These are phyloP conservation scores for Ustilago lituana DNA, from an alignment of 1,284 basidiomycete species.

Conservation along the genomic window DNA sequence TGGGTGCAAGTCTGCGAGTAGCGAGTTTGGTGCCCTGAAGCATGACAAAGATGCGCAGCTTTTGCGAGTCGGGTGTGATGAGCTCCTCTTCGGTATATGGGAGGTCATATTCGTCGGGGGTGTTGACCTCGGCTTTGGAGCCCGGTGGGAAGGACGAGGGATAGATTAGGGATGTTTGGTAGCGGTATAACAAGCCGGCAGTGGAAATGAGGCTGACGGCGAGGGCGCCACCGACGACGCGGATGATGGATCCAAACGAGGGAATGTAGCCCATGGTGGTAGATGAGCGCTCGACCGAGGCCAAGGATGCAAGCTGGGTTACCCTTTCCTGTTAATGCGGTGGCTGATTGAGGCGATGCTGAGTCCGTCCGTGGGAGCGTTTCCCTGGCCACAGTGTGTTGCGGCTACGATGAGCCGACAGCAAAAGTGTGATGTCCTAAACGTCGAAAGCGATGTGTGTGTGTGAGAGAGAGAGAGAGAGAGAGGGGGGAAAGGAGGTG, in stretches of 20 bases:
- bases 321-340: too few relatives aligned
- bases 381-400: too few relatives aligned
- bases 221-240: slow-evolving; percentile 47
- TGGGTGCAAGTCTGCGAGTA: not conserved
- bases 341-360: too few relatives aligned
- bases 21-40: slow-evolving; percentile 48
- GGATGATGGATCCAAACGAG: slow-evolving; percentile 34
- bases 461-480: too few relatives aligned
- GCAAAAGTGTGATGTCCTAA: too few relatives aligned
- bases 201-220: slow-evolving; percentile 55
- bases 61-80: slow-evolving; percentile 59
- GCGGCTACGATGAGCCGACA: too few relatives aligned
- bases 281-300: not conserved
- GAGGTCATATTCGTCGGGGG: slow-evolving; percentile 60
- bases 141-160: slow-evolving; percentile 61
- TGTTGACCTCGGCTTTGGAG: slow-evolving; percentile 55
- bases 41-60: slow-evolving; percentile 59
- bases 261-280: slow-evolving; percentile 47
- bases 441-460: too few relatives aligned
- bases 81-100: slow-evolving; percentile 59
- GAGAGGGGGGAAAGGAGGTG: too few relatives aligned
- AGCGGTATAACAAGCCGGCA: slow-evolving; percentile 63
- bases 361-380: too few relatives aligned
- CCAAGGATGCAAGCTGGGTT: too few relatives aligned
- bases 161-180: slow-evolving; percentile 64